These are phyloP conservation scores for Suhomyces terraborum DNA, from an alignment of 1,139 yeast genomes.

Conservation along the genomic window DNA sequence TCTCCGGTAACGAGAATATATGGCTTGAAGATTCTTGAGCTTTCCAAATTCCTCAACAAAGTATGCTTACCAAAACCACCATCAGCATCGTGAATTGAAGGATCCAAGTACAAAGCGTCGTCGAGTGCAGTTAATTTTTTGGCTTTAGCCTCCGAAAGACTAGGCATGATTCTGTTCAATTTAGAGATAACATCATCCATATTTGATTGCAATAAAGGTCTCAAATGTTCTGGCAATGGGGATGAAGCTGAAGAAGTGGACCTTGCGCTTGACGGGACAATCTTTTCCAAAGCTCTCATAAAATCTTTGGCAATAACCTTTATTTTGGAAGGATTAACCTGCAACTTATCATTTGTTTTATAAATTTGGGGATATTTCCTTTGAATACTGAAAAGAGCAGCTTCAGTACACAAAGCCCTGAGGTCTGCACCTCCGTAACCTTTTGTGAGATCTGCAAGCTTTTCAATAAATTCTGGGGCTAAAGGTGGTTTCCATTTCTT, in stretches of 20 bases:
- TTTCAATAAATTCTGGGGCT: constrained; percentile 56
- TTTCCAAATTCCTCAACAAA: constrained; percentile 56
- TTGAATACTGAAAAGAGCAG: constrained; percentile 90
- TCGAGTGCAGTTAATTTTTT: constrained; percentile 63
- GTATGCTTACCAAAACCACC: constrained; percentile 74
- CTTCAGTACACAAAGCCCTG: constrained; percentile 92
- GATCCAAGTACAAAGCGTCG: constrained; percentile 68
- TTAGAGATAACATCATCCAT: constrained; percentile 49
- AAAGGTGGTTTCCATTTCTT: constrained; percentile 84
- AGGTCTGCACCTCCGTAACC: constrained; percentile 99
- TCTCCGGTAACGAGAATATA: constrained; percentile 72
- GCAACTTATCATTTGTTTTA: constrained; percentile 68
- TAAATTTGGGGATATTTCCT: constrained; percentile 93
- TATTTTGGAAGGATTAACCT: constrained; percentile 70
- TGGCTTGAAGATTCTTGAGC: constrained; percentile 79
- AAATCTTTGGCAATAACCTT: constrained; percentile 85
- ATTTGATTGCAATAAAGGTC: constrained; percentile 58
- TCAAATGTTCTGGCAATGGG: constrained; percentile 75
- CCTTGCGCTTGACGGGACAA: constrained; percentile 90
- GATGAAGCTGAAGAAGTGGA: constrained; percentile 74
- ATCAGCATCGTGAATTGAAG: constrained; percentile 56
- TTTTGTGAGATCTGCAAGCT: constrained; percentile 79
- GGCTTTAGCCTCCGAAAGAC: constrained; percentile 20
- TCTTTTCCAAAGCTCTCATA: constrained; percentile 80
- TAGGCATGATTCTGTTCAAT: constrained; percentile 64